Evolutionary conservation across 2,329 filamentous ascomycete genomes (phyloP).

Genomic region (Paecilomyces formosus): DNA sequence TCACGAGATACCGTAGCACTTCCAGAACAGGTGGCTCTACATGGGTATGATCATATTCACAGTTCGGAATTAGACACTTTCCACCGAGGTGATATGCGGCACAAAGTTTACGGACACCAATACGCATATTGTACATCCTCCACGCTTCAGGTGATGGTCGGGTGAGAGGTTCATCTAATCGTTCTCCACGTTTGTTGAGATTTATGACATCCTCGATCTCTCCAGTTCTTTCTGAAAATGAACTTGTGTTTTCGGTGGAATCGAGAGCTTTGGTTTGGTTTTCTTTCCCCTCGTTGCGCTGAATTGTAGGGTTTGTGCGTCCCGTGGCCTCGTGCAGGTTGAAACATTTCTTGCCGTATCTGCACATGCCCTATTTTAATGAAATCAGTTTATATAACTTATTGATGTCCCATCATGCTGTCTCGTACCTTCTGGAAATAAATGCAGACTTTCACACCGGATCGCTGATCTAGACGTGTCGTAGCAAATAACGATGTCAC

Average conservation of each 20-base stretch:
- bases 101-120: slow-evolving; percentile 38
- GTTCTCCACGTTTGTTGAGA: slow-evolving; percentile 40
- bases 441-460: slow-evolving; percentile 17
- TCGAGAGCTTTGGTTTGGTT: slow-evolving; percentile 7
- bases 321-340: slow-evolving; percentile 23
- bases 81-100: slow-evolving; percentile 42
- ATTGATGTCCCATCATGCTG: not conserved
- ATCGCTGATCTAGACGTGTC: not conserved
- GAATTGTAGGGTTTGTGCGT: slow-evolving; percentile 9
- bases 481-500: not conserved
- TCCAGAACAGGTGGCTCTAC: slow-evolving; percentile 32
- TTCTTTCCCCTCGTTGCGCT: slow-evolving; percentile 15
- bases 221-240: not conserved
- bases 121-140: slow-evolving; percentile 31
- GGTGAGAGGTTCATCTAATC: slow-evolving; percentile 39
- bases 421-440: slow-evolving; percentile 24
- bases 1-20: slow-evolving; percentile 39
- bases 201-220: slow-evolving; percentile 29
- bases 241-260: not conserved
- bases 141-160: slow-evolving; percentile 30
- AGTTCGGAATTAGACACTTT: slow-evolving; percentile 29
- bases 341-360: slow-evolving; percentile 21
- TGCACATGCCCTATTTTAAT: slow-evolving; percentile 21
- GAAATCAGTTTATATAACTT: slow-evolving; percentile 1
- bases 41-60: slow-evolving; percentile 41